These are phyloP conservation scores for Arachnopeziza araneosa DNA, from an alignment of 2,329 filamentous ascomycete genomes.

Conservation along the genomic window DNA sequence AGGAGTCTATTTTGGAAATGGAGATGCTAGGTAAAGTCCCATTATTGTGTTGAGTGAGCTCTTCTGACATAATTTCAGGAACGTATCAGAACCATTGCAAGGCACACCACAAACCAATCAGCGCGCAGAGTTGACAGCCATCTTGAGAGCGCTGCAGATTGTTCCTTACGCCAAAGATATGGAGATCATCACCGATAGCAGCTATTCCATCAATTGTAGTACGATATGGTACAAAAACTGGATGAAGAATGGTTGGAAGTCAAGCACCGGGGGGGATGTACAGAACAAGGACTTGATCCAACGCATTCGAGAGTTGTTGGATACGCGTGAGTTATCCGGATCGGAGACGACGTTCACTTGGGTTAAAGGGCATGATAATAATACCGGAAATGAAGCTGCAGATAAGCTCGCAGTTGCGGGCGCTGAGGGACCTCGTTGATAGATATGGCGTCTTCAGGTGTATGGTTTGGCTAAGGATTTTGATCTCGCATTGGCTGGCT, in stretches of 20 bases:
- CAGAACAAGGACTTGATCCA: slow-evolving; percentile 84
- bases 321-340: slow-evolving; percentile 56
- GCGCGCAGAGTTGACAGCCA: slow-evolving; percentile 87
- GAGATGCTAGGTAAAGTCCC: slow-evolving; percentile 44
- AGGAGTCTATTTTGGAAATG: slow-evolving; percentile 57
- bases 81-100: slow-evolving; percentile 36
- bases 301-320: slow-evolving; percentile 64
- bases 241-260: slow-evolving; percentile 73
- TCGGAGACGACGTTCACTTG: slow-evolving; percentile 69
- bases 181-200: slow-evolving; percentile 81
- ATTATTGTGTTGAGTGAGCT: slow-evolving; percentile 5
- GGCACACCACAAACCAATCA: slow-evolving; percentile 75
- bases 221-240: slow-evolving; percentile 78
- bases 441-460: background rate
- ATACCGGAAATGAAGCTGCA: slow-evolving; percentile 73
- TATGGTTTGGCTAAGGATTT: background rate
- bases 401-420: slow-evolving; percentile 71
- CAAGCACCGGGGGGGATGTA: slow-evolving; percentile 62
- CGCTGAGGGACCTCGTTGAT: slow-evolving; percentile 33
- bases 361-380: slow-evolving; percentile 78
- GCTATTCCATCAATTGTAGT: slow-evolving; percentile 85
- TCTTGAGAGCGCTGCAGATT: slow-evolving; percentile 75
- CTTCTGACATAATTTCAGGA: slow-evolving; percentile 37
- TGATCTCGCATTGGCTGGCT: background rate
- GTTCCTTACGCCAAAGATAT: slow-evolving; percentile 63